Evolutionary conservation across 352 stramenopile genomes (phyloP).

Genomic region (Elongisporangium undulatum): DNA sequence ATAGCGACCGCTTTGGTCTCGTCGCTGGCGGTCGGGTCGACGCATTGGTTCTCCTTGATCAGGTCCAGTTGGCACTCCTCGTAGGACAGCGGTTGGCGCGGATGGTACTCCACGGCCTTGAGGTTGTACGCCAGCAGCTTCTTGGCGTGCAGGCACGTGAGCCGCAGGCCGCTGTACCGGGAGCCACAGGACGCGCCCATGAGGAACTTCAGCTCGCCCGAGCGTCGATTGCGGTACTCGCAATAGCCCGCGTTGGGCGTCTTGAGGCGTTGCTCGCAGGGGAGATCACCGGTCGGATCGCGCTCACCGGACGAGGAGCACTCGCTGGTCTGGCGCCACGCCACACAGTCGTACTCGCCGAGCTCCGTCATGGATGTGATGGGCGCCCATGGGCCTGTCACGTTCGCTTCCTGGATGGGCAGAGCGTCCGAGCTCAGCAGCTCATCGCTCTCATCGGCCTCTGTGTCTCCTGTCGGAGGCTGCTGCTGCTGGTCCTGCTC

Average conservation of each 20-base stretch:
- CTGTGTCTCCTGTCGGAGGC: not conserved
- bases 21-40: conserved; percentile 21
- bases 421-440: too few species aligned
- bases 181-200: conserved; percentile 52
- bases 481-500: not conserved
- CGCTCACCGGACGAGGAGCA: conserved; percentile 29
- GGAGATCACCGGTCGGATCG: conserved; percentile 22
- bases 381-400: not conserved
- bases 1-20: conserved; percentile 14
- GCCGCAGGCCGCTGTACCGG: conserved; percentile 24
- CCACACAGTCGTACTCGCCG: conserved; percentile 43
- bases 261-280: conserved; percentile 19
- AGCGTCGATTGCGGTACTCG: conserved; percentile 37
- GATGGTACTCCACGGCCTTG: conserved; percentile 36
- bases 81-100: conserved; percentile 25
- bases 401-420: not conserved
- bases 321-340: conserved; percentile 39
- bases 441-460: not conserved
- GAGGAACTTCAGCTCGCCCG: conserved; percentile 21
- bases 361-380: conserved; percentile 18
- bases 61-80: conserved; percentile 19
- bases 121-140: conserved; percentile 44
- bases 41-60: conserved; percentile 18
- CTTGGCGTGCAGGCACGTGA: conserved; percentile 38
- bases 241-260: conserved; percentile 42